phyloP scores from a whole-genome alignment of 768 basidiomycete species.

The Boletus pseudo-olivaceus region DNA sequence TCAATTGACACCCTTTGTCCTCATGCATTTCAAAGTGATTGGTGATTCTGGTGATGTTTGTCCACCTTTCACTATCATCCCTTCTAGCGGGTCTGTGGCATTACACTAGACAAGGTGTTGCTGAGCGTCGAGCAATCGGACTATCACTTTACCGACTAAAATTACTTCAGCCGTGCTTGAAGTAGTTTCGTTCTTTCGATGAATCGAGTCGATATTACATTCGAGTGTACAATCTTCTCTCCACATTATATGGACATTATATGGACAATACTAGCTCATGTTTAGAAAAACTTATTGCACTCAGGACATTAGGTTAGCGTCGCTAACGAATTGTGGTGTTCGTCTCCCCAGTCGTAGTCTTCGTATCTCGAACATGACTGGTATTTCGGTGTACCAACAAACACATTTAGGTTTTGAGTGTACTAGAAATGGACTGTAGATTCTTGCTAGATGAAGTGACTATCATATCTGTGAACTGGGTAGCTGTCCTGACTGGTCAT shows the following conservation, averaged over 20 bases:
- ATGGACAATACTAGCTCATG: neutral
- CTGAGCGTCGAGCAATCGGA: neutral
- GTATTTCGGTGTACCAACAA: too few species aligned
- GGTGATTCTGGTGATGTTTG: constrained; percentile 67
- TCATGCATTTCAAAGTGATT: constrained; percentile 41
- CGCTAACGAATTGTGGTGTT: neutral
- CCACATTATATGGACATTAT: constrained; percentile 3
- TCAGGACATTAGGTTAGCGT: neutral
- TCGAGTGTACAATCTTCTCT: neutral
- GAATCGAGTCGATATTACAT: neutral
- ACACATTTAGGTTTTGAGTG: too few species aligned
- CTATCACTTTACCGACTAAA: neutral
- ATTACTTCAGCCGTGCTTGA: neutral
- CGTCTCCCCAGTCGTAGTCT: neutral
- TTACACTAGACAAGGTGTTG: neutral
- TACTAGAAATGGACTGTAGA: too few species aligned
- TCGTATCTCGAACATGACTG: neutral
- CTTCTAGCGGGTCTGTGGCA: neutral
- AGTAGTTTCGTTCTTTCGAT: constrained; percentile 6
- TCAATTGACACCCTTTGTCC: neutral
- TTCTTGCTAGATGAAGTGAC: too few species aligned
- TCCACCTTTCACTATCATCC: constrained; percentile 52
- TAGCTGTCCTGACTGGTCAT: too few species aligned
- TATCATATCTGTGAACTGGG: too few species aligned
- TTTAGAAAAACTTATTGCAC: neutral